phyloP scores from a whole-genome alignment of 2,329 filamentous ascomycete genomes.

The Paecilomyces dactylethromorphus region DNA sequence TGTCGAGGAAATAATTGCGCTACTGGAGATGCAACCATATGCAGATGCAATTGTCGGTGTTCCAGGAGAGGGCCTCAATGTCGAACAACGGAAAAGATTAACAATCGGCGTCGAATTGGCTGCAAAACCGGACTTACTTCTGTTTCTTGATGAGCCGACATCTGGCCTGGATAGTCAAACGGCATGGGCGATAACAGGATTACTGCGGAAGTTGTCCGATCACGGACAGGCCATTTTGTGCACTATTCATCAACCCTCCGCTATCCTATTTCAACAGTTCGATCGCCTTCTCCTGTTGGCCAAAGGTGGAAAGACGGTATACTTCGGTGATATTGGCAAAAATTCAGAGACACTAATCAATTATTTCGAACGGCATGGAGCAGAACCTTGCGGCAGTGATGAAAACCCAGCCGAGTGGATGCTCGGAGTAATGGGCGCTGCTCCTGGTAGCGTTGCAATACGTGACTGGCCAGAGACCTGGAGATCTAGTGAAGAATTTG shows the following conservation, averaged over 20 bases:
- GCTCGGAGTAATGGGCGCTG: conserved; percentile 54
- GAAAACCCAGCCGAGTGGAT: conserved; percentile 75
- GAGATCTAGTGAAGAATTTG: conserved; percentile 53
- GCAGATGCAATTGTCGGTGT: conserved; percentile 91
- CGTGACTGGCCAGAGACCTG: conserved; percentile 60
- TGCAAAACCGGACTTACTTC: conserved; percentile 79
- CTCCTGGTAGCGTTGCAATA: conserved; percentile 58
- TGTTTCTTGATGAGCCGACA: conserved; percentile 92
- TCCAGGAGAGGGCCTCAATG: conserved; percentile 67
- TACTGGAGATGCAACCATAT: conserved; percentile 84
- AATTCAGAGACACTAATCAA: conserved; percentile 51
- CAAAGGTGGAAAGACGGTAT: conserved; percentile 60
- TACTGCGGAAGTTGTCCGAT: conserved; percentile 83
- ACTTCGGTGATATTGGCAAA: conserved; percentile 61
- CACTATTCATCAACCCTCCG: conserved; percentile 92
- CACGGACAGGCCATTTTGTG: conserved; percentile 87
- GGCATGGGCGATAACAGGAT: conserved; percentile 82
- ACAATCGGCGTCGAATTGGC: conserved; percentile 96
- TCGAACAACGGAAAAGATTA: conserved; percentile 64
- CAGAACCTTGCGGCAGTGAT: conserved; percentile 49
- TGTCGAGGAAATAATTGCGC: conserved; percentile 82
- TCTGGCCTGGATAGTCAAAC: conserved; percentile 91
- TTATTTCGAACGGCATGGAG: conserved; percentile 63
- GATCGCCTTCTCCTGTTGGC: conserved; percentile 60
- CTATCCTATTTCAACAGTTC: conserved; percentile 86